These are phyloP conservation scores for Botryotinia convoluta DNA, from an alignment of 2,329 filamentous ascomycete species.

Conservation along the genomic window DNA sequence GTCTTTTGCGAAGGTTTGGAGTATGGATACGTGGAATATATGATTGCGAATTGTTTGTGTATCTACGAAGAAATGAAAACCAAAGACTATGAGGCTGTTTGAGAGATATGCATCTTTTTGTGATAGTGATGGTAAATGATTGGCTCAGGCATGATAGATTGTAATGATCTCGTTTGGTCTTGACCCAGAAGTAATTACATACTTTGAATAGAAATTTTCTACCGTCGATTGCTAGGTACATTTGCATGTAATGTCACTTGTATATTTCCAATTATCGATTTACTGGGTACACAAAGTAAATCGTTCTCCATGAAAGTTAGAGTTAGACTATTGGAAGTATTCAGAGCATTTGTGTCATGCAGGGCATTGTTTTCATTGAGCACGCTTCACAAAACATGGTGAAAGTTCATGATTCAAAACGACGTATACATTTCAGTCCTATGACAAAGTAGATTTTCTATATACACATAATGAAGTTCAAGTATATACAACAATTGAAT, in stretches of 20 bases:
- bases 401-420: neutral
- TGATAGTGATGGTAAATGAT: neutral
- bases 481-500: neutral
- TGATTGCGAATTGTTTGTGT: neutral
- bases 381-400: neutral
- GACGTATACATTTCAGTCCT: neutral
- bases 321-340: neutral
- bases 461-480: neutral
- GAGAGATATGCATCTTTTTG: neutral
- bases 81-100: neutral
- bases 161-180: neutral
- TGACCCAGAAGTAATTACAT: neutral
- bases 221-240: neutral
- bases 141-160: neutral
- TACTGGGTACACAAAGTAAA: neutral
- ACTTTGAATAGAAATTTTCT: neutral
- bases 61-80: neutral
- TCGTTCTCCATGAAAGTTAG: neutral
- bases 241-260: neutral
- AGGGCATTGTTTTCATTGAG: neutral
- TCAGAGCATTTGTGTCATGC: neutral
- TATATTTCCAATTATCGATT: neutral
- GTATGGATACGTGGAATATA: slow-evolving; percentile 6
- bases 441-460: neutral
- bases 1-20: neutral